Evolutionary conservation across 352 stramenopile genomes (phyloP).

Genomic region (Pythium sukuiense): DNA sequence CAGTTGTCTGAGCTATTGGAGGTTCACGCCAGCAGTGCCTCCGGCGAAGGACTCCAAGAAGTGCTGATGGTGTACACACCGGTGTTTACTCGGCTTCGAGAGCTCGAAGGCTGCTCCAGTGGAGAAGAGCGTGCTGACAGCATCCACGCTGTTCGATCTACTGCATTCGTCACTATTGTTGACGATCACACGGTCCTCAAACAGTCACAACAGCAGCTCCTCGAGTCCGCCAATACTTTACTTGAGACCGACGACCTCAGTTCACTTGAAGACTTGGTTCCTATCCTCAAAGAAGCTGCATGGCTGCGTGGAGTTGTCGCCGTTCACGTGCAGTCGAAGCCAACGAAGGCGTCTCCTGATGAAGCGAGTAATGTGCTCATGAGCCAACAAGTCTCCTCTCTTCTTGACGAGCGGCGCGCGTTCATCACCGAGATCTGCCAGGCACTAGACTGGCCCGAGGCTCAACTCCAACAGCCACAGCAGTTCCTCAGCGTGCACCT

Average conservation of each 20-base stretch:
- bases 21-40: not conserved
- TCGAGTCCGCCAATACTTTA: not conserved
- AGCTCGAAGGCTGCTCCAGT: not conserved
- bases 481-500: constrained; percentile 14
- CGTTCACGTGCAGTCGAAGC: not conserved
- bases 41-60: not conserved
- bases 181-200: not conserved
- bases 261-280: constrained; percentile 8
- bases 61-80: constrained; percentile 7
- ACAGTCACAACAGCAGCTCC: not conserved
- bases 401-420: constrained; percentile 16
- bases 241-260: constrained; percentile 1
- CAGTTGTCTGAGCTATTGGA: not conserved
- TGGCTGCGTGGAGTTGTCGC: constrained; percentile 5
- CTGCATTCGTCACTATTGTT: constrained; percentile 1
- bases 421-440: constrained; percentile 8
- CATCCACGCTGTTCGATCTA: not conserved
- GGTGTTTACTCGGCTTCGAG: constrained; percentile 5
- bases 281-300: constrained; percentile 8
- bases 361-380: constrained; percentile 5
- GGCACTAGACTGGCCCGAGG: constrained; percentile 5
- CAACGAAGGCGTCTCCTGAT: not conserved
- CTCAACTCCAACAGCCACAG: not conserved
- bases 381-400: not conserved
- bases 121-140: not conserved